A percentile compares a stretch with the other conserved stretches of the same genome.
Evolutionary conservation across 495 filamentous ascomycete genomes (phyloP).

Genomic region (Thozetella sp.): DNA sequence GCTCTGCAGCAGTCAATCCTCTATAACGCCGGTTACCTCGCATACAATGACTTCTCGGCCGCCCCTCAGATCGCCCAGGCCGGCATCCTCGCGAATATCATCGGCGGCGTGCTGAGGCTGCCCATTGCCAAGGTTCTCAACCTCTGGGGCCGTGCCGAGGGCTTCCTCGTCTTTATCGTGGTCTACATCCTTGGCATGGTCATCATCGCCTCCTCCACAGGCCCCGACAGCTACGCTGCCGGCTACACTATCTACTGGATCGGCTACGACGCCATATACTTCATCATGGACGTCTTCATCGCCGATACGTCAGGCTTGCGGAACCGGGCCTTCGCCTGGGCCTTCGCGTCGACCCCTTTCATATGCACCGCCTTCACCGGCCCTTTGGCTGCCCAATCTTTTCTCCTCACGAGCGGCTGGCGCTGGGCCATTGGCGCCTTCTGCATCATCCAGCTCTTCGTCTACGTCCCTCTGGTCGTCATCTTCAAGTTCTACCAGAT

Average conservation of each 20-base stretch:
- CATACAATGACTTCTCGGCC: constrained; percentile 37
- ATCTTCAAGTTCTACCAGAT: constrained; percentile 55
- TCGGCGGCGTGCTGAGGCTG: constrained; percentile 60
- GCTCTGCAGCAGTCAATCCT: constrained; percentile 40
- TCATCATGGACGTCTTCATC: constrained; percentile 58
- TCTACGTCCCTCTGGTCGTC: constrained; percentile 48
- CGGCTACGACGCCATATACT: constrained; percentile 47
- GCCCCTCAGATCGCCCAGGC: constrained; percentile 44
- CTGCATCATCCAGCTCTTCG: constrained; percentile 51
- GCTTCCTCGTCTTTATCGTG: constrained; percentile 29
- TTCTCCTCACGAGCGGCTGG: constrained; percentile 45
- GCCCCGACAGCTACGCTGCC: constrained; percentile 42
- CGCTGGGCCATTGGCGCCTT: constrained; percentile 63
- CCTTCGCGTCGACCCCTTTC: constrained; percentile 60
- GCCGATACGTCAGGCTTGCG: constrained; percentile 62
- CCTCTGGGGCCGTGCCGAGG: constrained; percentile 57
- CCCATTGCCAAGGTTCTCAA: constrained; percentile 64
- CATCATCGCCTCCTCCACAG: constrained; percentile 41
- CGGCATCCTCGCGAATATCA: constrained; percentile 48
- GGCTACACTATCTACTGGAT: constrained; percentile 47
- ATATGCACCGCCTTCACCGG: constrained; percentile 58
- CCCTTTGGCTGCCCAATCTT: constrained; percentile 34
- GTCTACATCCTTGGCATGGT: constrained; percentile 38
- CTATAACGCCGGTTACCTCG: constrained; percentile 35
- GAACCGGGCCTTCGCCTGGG: constrained; percentile 61